phyloP scores from a whole-genome alignment of 345 rosid genomes.

The Eucalyptus tenuipes region DNA sequence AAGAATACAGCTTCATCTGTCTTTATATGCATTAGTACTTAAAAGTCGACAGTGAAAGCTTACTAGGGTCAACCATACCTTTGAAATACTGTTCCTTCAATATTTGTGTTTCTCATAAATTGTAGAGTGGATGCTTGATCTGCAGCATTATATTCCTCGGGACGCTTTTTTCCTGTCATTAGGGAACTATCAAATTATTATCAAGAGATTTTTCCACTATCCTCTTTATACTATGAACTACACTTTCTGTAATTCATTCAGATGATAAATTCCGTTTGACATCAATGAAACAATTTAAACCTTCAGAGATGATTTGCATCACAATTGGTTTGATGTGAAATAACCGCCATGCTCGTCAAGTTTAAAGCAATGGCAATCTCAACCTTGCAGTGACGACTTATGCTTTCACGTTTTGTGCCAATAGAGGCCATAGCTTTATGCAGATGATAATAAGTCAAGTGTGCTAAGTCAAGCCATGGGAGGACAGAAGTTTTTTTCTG shows the following conservation, averaged over 20 bases:
- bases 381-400: not conserved
- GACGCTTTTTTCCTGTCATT: slow-evolving; percentile 53
- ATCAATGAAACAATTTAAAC: not conserved
- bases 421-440: not conserved
- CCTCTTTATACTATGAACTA: not conserved
- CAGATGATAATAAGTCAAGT: not conserved
- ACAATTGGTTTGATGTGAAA: not conserved
- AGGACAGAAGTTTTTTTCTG: not conserved
- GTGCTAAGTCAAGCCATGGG: not conserved
- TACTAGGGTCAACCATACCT: no score
- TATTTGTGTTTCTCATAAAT: slow-evolving; percentile 30
- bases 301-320: not conserved
- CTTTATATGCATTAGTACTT: not conserved
- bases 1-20: not conserved
- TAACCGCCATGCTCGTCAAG: no score
- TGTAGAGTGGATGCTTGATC: slow-evolving; percentile 79
- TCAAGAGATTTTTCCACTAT: not conserved
- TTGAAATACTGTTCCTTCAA: slow-evolving; percentile 69
- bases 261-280: not conserved
- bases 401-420: not conserved
- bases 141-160: slow-evolving; percentile 46
- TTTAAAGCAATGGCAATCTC: no score
- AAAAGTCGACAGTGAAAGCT: no score
- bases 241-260: not conserved
- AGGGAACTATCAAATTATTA: not conserved